A percentile compares a stretch with the other conserved stretches of the same genome.
phyloP scores from a whole-genome alignment of 192 early-diverging fungal species.

The Entomortierella beljakovae region DNA sequence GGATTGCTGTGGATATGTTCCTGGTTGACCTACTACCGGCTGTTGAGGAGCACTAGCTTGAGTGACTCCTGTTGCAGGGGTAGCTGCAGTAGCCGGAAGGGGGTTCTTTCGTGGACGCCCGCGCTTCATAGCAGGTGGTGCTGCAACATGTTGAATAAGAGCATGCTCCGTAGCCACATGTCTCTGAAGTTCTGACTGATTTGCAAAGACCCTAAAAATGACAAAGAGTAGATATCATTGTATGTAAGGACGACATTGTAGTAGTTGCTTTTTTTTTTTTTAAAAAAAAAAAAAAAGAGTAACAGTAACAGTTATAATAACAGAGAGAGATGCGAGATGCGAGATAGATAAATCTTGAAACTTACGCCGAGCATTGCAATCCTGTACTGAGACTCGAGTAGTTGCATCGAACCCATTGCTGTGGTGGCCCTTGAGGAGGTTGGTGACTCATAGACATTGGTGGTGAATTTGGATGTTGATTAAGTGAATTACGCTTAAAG shows the following conservation, averaged over 20 bases:
- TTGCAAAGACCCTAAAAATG: constrained; percentile 24
- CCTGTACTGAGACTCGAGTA: constrained; percentile 43
- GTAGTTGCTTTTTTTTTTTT: too few relatives aligned
- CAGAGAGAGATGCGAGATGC: too few relatives aligned
- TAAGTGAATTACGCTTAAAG: constrained; percentile 31
- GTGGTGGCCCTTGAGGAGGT: constrained; percentile 12
- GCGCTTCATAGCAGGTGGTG: constrained; percentile 50
- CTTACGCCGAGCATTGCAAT: constrained; percentile 46
- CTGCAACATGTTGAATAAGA: constrained; percentile 20
- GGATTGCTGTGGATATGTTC: constrained; percentile 20
- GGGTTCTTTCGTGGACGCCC: constrained; percentile 48
- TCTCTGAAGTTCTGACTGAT: constrained; percentile 34
- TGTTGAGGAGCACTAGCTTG: constrained; percentile 14
- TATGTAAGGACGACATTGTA: too few relatives aligned
- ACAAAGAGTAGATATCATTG: background rate
- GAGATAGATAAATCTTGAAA: background rate
- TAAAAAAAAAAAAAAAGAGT: background rate
- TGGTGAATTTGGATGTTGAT: constrained; percentile 29
- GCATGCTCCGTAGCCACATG: constrained; percentile 47
- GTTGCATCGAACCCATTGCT: constrained; percentile 47
- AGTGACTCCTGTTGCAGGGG: constrained; percentile 4
- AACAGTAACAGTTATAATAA: too few relatives aligned
- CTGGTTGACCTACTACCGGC: constrained; percentile 22
- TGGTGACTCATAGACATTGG: constrained; percentile 22
- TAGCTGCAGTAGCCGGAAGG: constrained; percentile 20